phyloP scores from a whole-genome alignment of 1,284 basidiomycete genomes.

The Cryptococcus sp. region DNA sequence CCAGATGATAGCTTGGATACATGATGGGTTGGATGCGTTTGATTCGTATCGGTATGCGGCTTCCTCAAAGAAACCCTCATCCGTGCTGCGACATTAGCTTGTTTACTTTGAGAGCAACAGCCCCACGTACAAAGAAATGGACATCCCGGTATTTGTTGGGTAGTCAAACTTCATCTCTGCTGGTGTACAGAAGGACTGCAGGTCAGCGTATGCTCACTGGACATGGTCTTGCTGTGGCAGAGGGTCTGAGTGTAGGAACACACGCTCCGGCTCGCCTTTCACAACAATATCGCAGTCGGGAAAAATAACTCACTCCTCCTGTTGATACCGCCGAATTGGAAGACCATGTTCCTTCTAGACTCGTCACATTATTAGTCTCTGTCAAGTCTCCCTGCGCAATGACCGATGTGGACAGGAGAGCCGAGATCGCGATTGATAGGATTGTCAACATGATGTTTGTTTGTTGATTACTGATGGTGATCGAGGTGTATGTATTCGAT shows the following conservation, averaged over 20 bases:
- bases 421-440: conserved; percentile 10
- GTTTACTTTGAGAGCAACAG: neutral
- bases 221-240: neutral
- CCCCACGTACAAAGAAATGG: conserved; percentile 76
- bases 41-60: conserved; percentile 77
- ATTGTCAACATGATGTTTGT: conserved; percentile 1
- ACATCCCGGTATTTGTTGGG: conserved; percentile 74
- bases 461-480: neutral
- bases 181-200: conserved; percentile 75
- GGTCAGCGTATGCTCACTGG: neutral
- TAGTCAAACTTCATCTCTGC: conserved; percentile 72
- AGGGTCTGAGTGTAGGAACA: neutral
- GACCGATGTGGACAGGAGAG: conserved; percentile 5
- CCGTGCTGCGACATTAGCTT: conserved; percentile 46
- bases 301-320: conserved; percentile 64
- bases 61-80: conserved; percentile 75
- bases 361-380: conserved; percentile 58
- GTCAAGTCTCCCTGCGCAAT: conserved; percentile 32
- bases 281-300: neutral
- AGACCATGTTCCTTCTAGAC: conserved; percentile 75
- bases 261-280: neutral
- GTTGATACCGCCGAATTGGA: conserved; percentile 69
- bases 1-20: conserved; percentile 72
- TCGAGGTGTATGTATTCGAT: neutral
- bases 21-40: conserved; percentile 56